Percentiles rank a stretch among this genome's conserved stretches.
phyloP scores from a whole-genome alignment of 495 filamentous ascomycete species.

The Aspergillus sparsus region DNA sequence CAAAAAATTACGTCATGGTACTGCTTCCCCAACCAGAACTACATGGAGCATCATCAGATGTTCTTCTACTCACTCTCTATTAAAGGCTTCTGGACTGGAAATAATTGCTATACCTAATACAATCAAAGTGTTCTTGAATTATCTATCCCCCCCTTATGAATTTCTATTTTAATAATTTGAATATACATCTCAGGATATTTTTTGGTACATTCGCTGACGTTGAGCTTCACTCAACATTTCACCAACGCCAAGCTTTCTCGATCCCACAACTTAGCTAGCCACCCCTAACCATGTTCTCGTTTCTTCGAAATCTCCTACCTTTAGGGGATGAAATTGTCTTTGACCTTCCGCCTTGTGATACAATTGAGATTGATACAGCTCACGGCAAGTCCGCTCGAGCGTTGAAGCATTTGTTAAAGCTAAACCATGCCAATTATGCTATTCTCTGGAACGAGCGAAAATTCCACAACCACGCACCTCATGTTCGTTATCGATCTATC shows the following conservation, averaged over 20 bases:
- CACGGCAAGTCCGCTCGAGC: conserved; percentile 77
- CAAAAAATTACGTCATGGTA: too few species aligned
- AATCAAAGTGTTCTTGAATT: too few species aligned
- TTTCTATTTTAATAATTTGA: neutral
- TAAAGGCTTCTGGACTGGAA: too few species aligned
- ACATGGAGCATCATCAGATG: too few species aligned
- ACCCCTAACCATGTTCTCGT: conserved; percentile 31
- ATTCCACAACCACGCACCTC: conserved; percentile 86
- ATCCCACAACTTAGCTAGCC: neutral
- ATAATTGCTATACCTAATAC: too few species aligned
- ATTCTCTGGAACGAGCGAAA: conserved; percentile 74
- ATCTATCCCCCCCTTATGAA: too few species aligned
- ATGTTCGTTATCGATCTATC: conserved; percentile 48
- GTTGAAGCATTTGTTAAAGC: conserved; percentile 82
- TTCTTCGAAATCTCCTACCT: conserved; percentile 27
- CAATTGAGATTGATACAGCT: conserved; percentile 75
- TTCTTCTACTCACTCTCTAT: too few species aligned
- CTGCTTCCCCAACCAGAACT: too few species aligned
- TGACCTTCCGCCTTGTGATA: conserved; percentile 66
- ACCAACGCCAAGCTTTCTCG: conserved; percentile 13
- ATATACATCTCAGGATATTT: neutral
- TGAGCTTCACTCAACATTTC: conserved; percentile 1
- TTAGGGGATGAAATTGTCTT: conserved; percentile 45
- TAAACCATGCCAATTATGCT: conserved; percentile 88
- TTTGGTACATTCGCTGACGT: neutral